Evolutionary conservation across 2,329 filamentous ascomycete species (phyloP).

Genomic region (Kalmusia sp.): DNA sequence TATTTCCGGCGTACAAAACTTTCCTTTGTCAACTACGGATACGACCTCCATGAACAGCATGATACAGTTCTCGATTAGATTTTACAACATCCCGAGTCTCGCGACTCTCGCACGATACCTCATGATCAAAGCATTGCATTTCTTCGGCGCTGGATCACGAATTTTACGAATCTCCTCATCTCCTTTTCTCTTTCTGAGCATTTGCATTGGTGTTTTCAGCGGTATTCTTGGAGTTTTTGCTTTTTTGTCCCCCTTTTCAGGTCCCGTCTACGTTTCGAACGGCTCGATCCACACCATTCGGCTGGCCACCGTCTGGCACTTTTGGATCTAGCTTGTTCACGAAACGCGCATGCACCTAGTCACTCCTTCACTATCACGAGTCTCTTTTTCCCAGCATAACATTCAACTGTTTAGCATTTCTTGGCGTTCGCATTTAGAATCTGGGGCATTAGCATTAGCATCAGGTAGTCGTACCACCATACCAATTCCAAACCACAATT

Average conservation of each 20-base stretch:
- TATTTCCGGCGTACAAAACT: conserved; percentile 15
- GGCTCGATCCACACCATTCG: conserved; percentile 17
- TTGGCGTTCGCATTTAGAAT: neutral
- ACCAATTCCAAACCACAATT: neutral
- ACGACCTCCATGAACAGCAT: conserved; percentile 2
- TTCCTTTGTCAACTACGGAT: neutral
- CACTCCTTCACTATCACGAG: conserved; percentile 12
- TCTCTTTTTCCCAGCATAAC: neutral
- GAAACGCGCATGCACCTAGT: conserved; percentile 15
- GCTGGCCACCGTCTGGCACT: conserved; percentile 16
- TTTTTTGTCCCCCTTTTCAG: conserved; percentile 1
- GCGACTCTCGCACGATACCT: conserved; percentile 4
- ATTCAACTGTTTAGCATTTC: neutral
- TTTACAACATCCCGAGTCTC: conserved; percentile 1
- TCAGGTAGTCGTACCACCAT: neutral
- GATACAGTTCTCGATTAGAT: neutral
- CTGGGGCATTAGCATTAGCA: neutral
- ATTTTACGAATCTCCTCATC: conserved; percentile 11
- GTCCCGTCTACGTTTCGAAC: conserved; percentile 8
- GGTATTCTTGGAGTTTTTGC: conserved; percentile 4
- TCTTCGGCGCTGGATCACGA: conserved; percentile 15
- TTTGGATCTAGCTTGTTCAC: too few species aligned
- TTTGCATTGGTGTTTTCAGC: neutral
- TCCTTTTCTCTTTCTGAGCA: conserved; percentile 3
- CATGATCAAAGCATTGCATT: conserved; percentile 13